These are phyloP conservation scores for Trichoderma polysporum DNA, from an alignment of 2,329 filamentous ascomycete species.

Conservation along the genomic window DNA sequence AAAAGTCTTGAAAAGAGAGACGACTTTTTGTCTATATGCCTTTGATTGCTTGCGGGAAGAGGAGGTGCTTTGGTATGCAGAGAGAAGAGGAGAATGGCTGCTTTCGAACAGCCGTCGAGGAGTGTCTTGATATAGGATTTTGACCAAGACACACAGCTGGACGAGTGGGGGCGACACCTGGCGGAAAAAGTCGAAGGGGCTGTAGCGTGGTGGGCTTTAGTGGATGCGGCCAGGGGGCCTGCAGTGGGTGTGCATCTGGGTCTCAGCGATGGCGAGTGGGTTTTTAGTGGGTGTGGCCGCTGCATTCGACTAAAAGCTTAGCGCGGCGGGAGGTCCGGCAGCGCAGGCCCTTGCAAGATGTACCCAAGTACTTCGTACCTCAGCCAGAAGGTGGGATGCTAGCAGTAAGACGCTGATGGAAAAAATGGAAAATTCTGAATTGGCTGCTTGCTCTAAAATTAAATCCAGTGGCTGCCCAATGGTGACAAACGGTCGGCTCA, in stretches of 20 bases:
- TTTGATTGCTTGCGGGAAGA: constrained; percentile 16
- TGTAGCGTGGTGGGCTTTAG: neutral
- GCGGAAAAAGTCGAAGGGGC: constrained; percentile 12
- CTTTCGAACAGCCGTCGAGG: constrained; percentile 18
- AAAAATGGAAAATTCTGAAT: neutral
- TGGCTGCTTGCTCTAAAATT: neutral
- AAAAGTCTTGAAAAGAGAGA: constrained; percentile 4
- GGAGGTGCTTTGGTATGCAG: constrained; percentile 15
- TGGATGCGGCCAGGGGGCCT: constrained; percentile 15
- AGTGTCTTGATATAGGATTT: constrained; percentile 22
- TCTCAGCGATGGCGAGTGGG: constrained; percentile 19
- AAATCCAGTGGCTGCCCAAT: constrained; percentile 4
- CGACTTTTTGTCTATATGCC: neutral
- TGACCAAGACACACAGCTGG: constrained; percentile 2
- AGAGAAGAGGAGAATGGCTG: constrained; percentile 14
- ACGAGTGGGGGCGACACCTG: constrained; percentile 17
- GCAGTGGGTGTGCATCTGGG: constrained; percentile 20
- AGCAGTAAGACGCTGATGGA: neutral
- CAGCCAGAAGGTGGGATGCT: neutral
- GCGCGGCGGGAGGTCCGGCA: constrained; percentile 33
- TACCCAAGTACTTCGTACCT: neutral
- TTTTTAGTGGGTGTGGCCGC: constrained; percentile 22
- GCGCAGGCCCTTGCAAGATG: neutral
- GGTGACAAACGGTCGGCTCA: neutral
- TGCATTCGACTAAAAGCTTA: constrained; percentile 31